Base-by-base conservation (phyloP, 2,329 filamentous ascomycete species). In the Diaporthe citri region DNA sequence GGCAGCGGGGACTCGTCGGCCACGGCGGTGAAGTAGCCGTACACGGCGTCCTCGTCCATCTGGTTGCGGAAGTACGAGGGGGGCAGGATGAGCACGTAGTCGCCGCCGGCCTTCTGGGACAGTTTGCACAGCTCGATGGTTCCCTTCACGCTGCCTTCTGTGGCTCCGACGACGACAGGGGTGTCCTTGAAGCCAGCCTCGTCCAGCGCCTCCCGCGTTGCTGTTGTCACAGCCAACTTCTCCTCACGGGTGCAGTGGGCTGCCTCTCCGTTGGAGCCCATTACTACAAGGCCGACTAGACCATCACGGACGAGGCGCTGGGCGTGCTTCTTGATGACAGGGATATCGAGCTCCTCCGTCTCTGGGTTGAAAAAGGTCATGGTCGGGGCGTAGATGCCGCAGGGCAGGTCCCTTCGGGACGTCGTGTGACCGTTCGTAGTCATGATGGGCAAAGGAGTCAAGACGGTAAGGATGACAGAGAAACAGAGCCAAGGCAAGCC, bases 201-300 rank as follows among this genome's bases (percentile, higher is more conserved):
- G 82, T 97, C 93, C 64, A 97, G 90, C 25, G 95, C 95, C 82
- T 95, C 93, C 73, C 95, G 92, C 12, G 94, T 96, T 71, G 95
- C 93, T 80, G 88, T 88, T 25, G 94, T 96, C 77, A 97, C 92
- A 43, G 90, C 90, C 64, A 91, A 83, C 83, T 95, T 95, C 85
- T 97, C 95, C 77, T 93, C 90, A 59, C 91, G 90, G 72, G 93
- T 94, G 80, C 96, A 92, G 86, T 97, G 95, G 73, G 95, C 93
- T 34, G 95, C 95, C 86, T 97, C 95, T 76, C 95, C 95, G 84
- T 97, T 97, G 79, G 95, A 97, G 77, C 95, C 95, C 93, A 97
- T 95, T 78, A 93, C 93, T 57, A 97, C 94, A 36, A 97, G 89
- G 48, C 95, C 95, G 64, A 92, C 94, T 15, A 97, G 90, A 12